These are phyloP conservation scores for Microbotryum silenes-acaulis DNA, from an alignment of 1,284 basidiomycete species.

Conservation along the genomic window DNA sequence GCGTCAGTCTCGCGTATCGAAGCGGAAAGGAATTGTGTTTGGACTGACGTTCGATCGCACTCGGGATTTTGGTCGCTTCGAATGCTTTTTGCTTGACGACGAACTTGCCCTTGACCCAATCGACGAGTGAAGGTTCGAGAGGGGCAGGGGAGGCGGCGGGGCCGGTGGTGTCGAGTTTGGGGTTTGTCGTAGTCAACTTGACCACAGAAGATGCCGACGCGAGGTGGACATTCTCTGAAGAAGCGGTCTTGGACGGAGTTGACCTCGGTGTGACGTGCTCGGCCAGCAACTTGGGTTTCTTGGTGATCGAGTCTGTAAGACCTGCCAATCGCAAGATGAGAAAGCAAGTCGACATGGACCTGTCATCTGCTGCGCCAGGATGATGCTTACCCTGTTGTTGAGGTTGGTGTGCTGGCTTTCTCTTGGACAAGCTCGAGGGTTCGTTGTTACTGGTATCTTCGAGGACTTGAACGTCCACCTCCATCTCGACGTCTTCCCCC, in stretches of 20 bases:
- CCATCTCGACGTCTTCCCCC: neutral
- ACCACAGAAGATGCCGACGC: neutral
- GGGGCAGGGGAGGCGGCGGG: neutral
- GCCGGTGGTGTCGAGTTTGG: neutral
- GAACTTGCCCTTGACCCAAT: constrained; percentile 55
- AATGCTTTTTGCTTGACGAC: constrained; percentile 68
- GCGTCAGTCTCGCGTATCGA: constrained; percentile 13
- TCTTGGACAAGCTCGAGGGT: too few species aligned
- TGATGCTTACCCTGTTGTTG: too few species aligned
- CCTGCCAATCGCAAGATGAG: too few species aligned
- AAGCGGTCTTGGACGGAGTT: too few species aligned
- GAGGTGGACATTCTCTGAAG: constrained; percentile 3
- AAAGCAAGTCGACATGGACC: too few species aligned
- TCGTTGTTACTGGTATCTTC: neutral
- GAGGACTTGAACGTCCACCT: constrained; percentile 1
- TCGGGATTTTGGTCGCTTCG: constrained; percentile 64
- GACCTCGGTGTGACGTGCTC: too few species aligned
- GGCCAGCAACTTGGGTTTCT: too few species aligned
- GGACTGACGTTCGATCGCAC: constrained; percentile 66
- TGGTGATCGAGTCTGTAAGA: too few species aligned
- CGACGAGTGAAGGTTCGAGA: constrained; percentile 32
- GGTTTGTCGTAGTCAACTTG: neutral
- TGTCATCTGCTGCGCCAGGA: too few species aligned
- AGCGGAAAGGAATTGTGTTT: too few species aligned
- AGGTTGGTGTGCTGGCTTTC: too few species aligned